Conservation (phyloP, 495 filamentous ascomycete species). For the Daldinia vernicosa region DNA sequence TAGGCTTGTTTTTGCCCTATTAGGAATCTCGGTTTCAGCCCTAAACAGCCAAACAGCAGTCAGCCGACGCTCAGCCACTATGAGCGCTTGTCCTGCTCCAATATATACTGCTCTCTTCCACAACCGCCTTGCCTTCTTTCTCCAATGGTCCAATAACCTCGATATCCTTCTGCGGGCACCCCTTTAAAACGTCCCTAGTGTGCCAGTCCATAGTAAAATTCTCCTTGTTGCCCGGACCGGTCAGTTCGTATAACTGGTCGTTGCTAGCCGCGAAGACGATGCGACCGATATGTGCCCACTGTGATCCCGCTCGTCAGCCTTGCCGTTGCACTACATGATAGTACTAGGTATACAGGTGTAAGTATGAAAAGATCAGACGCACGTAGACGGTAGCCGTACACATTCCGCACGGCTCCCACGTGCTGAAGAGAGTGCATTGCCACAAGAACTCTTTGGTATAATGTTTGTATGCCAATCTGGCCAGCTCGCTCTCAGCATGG, state of each 20-base stretch:
- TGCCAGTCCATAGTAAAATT: constrained; percentile 64
- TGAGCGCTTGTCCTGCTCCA: constrained; percentile 51
- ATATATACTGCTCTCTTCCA: constrained; percentile 57
- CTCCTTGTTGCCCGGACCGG: constrained; percentile 58
- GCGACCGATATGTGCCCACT: constrained; percentile 66
- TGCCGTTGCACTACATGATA: background rate
- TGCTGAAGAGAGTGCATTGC: constrained; percentile 60
- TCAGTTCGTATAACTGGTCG: constrained; percentile 55
- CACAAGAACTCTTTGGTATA: constrained; percentile 60
- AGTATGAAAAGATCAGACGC: constrained; percentile 19
- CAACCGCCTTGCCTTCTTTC: constrained; percentile 55
- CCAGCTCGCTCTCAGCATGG: constrained; percentile 62
- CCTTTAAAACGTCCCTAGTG: constrained; percentile 56
- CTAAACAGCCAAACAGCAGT: background rate
- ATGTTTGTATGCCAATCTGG: constrained; percentile 60
- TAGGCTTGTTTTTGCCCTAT: background rate
- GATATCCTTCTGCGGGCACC: constrained; percentile 55
- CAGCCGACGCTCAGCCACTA: background rate
- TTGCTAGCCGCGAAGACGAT: constrained; percentile 64
- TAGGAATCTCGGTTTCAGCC: background rate
- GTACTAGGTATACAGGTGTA: background rate
- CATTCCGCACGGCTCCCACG: constrained; percentile 68
- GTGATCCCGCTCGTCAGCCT: constrained; percentile 43
- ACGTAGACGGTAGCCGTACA: constrained; percentile 51
- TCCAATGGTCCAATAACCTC: constrained; percentile 60